Evolutionary conservation across 2,329 filamentous ascomycete species (phyloP), one percentile per base, ranked within the genome.

Genomic region (Plectosphaerella plurivora): DNA sequence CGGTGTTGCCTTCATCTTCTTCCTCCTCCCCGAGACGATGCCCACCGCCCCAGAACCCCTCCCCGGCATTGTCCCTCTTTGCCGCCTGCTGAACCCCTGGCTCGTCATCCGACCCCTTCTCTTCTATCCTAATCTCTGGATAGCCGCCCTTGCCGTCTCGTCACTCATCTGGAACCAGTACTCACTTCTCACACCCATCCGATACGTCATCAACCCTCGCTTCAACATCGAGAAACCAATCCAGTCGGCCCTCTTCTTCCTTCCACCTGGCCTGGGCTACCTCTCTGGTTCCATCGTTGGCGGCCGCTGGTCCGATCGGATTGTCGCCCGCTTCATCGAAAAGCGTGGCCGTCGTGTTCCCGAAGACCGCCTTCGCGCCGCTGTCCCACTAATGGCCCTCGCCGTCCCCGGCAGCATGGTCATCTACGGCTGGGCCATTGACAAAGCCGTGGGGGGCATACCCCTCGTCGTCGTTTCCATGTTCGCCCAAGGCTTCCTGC

Each of bases 111-210:
- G 18, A 3, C 70, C 75, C 16, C 72, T 90, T 9, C 88, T 86
- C 65, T 58, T 72, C 2, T 87, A 87, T 59, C 85, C 84, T 0
- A 88, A 88, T 57, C 73, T 89, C 2, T 70, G 86, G 41, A 70
- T 82, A 55, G 74, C 75, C 18, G 81, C 78, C 1, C 61, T 87
- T 2, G 82, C 83, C 1, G 78, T 78, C 12, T 80, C 77, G 2
- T 73, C 77, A 16, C 72, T 89, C 1, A 79, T 89, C 14, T 89
- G 84, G 83, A 89, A 88, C 65, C 87, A 88, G 70, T 89, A 89
- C 66, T 78, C 76, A 3, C 75, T 88, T 1, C 73, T 88, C 8
- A 88, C 84, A 0, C 82, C 82, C 0, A 88, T 89, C 54, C 82
- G 85, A 24, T 88, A 87, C 60, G 81, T 88, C 12, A 73, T 89